Base-by-base conservation (phyloP, 257 asterid species). In the Fraxinus excelsior region DNA sequence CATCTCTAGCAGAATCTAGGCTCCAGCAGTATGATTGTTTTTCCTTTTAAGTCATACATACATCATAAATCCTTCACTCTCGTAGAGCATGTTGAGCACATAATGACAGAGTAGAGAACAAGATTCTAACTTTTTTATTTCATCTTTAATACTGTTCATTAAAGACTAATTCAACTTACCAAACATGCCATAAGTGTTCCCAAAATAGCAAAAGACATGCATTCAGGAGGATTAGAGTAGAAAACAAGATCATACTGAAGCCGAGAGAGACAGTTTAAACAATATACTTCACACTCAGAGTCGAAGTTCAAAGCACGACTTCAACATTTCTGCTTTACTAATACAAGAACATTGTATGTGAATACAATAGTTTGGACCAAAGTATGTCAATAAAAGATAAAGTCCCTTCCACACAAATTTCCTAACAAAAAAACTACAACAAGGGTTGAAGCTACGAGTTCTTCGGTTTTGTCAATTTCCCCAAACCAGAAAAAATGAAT, bases 401-500 rank as follows among this genome's bases (percentile, higher is more conserved):
- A 76, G 62, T 46, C 18, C 64, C 37, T 38, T 26, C 44, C 44
- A 60, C 18, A 58, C 72, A 25, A 46, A 72, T 66, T 35, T 51
- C 1, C 75, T 34, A 71, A 19, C 77, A 56, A 65, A 35, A 75
- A 44, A 26, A 34, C 37, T 35, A n/a, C 26, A 72, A 58, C 38
- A 7, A 0, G 19, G 56, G 40, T 46, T 74, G 18, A 40, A 14
- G 34, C 87, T 82, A 91, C 0, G 82, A 75, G 68, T 69, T 85
- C 40, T 67, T 87, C 13, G 78, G 67, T 71, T 76, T 82, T n/a
- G 67, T 83, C 34, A 85, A 32, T 72, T 79, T 88, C 12, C 84
- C 92, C 91, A 93, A 88, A 68, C 80, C 49, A 67, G 93, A 87
- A 74, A 88, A 82, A 13, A 94, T 29, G 44, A 87, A 71, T 46